Percentiles rank a stretch among this genome's conserved stretches.
phyloP scores from a whole-genome alignment of 768 basidiomycete genomes.

The Cubamyces sp. region DNA sequence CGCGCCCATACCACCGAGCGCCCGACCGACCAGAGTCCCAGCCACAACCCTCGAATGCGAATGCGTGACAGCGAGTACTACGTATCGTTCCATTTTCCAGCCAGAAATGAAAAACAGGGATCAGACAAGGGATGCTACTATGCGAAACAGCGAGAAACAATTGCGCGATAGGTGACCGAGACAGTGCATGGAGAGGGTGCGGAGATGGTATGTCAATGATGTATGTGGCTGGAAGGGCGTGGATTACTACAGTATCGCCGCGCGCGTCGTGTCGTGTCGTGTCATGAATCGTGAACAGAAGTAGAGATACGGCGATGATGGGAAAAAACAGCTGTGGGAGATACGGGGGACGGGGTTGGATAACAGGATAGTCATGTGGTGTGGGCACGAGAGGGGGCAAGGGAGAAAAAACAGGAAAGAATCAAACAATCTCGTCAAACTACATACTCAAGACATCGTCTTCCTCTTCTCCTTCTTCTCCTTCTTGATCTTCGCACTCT shows the following conservation, averaged over 20 bases:
- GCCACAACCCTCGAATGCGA: no score
- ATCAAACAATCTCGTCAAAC: background rate
- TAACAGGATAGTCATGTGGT: conserved; percentile 21
- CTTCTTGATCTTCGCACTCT: conserved; percentile 56
- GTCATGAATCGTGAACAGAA: conserved; percentile 22
- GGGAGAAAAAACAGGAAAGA: background rate
- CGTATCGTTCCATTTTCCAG: conserved; percentile 13
- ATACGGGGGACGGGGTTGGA: conserved; percentile 1
- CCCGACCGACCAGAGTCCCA: background rate
- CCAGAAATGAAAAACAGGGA: background rate
- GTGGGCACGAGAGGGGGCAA: conserved; percentile 5
- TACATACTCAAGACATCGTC: conserved; percentile 41
- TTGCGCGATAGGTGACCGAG: conserved; percentile 23
- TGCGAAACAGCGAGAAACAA: conserved; percentile 19
- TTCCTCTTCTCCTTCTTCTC: conserved; percentile 66
- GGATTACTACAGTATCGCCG: conserved; percentile 31
- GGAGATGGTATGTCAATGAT: conserved; percentile 12
- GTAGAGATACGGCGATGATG: background rate
- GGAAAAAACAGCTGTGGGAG: conserved; percentile 4
- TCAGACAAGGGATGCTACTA: conserved; percentile 16
- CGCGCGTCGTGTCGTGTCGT: conserved; percentile 24
- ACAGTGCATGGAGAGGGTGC: conserved; percentile 13
- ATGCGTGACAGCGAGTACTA: background rate
- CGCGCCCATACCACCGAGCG: background rate
- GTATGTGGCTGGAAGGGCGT: conserved; percentile 8